Percentiles rank a stretch among this genome's conserved stretches.
These are phyloP conservation scores for Nitzschia palea DNA, from an alignment of 108 stramenopile species.

Conservation along the genomic window DNA sequence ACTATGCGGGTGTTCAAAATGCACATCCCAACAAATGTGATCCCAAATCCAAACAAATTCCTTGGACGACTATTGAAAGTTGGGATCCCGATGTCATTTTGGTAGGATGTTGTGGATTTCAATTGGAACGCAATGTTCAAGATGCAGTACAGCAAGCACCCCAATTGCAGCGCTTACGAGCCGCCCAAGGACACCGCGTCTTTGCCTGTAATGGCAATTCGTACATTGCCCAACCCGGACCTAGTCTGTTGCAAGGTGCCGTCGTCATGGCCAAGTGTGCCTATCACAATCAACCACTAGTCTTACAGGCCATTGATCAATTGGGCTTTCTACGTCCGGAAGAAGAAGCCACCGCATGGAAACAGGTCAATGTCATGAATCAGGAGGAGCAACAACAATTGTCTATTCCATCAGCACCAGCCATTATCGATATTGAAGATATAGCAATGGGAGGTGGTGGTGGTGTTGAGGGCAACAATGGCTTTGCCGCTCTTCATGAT, in stretches of 20 bases:
- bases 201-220: conserved; percentile 82
- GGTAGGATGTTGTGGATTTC: conserved; percentile 90
- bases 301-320: conserved; percentile 43
- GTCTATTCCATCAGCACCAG: neutral
- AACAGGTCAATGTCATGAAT: conserved; percentile 13
- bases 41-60: conserved; percentile 31
- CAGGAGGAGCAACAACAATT: neutral
- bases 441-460: neutral
- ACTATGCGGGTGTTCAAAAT: conserved; percentile 59
- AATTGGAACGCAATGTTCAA: conserved; percentile 69
- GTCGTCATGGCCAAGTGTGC: conserved; percentile 75
- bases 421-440: conserved; percentile 37
- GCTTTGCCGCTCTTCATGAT: conserved; percentile 50
- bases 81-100: conserved; percentile 84
- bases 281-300: conserved; percentile 42
- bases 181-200: conserved; percentile 49
- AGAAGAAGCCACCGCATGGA: conserved; percentile 10
- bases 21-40: conserved; percentile 19
- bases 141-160: conserved; percentile 39
- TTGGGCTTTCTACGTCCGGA: conserved; percentile 16
- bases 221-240: conserved; percentile 89
- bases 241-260: conserved; percentile 71
- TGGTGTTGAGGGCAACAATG: conserved; percentile 23
- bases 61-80: conserved; percentile 55
- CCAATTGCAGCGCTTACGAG: conserved; percentile 42